These are phyloP conservation scores for Rusavskia elegans DNA, from an alignment of 495 filamentous ascomycete species.

Conservation along the genomic window DNA sequence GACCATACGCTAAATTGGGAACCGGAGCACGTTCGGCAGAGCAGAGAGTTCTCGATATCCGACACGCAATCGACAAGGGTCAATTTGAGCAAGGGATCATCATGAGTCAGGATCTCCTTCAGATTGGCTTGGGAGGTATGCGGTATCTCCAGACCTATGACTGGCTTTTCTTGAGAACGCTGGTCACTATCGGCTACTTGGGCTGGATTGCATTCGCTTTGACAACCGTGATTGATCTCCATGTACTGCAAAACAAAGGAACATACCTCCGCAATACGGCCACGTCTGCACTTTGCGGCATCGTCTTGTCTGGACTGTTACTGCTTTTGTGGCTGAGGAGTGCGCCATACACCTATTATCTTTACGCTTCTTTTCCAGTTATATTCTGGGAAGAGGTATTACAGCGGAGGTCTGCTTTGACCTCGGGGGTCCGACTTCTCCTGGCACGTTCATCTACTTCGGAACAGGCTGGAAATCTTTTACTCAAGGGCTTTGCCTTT, in stretches of 20 bases:
- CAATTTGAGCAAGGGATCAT: constrained; percentile 59
- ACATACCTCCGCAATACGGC: constrained; percentile 45
- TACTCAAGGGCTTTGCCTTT: constrained; percentile 46
- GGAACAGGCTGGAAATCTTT: constrained; percentile 36
- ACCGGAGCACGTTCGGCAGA: constrained; percentile 47
- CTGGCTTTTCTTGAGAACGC: constrained; percentile 91
- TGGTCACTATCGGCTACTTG: constrained; percentile 85
- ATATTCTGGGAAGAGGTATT: constrained; percentile 96
- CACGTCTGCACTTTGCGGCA: constrained; percentile 54
- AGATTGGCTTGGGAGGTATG: constrained; percentile 64
- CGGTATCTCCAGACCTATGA: constrained; percentile 93
- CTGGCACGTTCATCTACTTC: constrained; percentile 48
- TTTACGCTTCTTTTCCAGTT: constrained; percentile 81
- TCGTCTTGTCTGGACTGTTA: constrained; percentile 57
- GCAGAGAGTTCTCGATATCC: constrained; percentile 50
- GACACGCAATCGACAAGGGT: constrained; percentile 46
- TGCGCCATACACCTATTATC: constrained; percentile 76
- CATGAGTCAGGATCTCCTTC: constrained; percentile 58
- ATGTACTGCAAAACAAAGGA: constrained; percentile 63
- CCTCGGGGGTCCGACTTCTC: constrained; percentile 49
- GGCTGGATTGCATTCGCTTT: constrained; percentile 95
- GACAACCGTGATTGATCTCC: constrained; percentile 78
- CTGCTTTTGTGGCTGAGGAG: constrained; percentile 64
- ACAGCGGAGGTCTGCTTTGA: constrained; percentile 54
- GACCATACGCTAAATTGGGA: constrained; percentile 47